Percentiles rank a stretch among this genome's conserved stretches.
These are phyloP conservation scores for Prunus davidiana DNA, from an alignment of 306 rosid species.

Conservation along the genomic window DNA sequence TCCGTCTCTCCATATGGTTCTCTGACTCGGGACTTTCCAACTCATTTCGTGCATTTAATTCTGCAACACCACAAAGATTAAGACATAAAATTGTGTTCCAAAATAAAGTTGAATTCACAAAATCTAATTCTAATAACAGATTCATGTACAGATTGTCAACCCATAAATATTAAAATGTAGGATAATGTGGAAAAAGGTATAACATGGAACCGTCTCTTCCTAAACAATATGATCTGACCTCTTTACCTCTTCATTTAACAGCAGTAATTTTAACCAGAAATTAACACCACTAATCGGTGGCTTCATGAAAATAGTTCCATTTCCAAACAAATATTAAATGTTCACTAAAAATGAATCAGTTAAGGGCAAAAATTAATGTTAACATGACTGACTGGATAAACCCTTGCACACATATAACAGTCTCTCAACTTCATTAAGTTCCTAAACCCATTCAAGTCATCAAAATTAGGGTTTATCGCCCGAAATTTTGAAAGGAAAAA, in stretches of 20 bases:
- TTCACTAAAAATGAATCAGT: neutral
- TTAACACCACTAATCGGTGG: neutral
- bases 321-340: neutral
- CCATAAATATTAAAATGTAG: neutral
- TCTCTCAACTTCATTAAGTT: neutral
- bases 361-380: neutral
- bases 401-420: neutral
- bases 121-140: neutral
- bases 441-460: neutral
- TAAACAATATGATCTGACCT: neutral
- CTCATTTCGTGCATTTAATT: conserved; percentile 50
- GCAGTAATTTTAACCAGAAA: neutral
- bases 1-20: conserved; percentile 60
- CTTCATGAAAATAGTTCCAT: neutral
- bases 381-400: neutral
- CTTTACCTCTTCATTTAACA: neutral
- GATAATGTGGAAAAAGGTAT: neutral
- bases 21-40: conserved; percentile 69
- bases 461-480: neutral
- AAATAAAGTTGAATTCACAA: conserved; percentile 2
- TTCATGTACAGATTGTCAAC: neutral
- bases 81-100: conserved; percentile 17
- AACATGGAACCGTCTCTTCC: conserved; percentile 2
- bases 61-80: conserved; percentile 39
- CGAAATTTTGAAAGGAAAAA: neutral